Evolutionary conservation across 768 basidiomycete genomes (phyloP), one percentile per base, ranked within the genome.

Genomic region (Gelatoporia subvermispora): DNA sequence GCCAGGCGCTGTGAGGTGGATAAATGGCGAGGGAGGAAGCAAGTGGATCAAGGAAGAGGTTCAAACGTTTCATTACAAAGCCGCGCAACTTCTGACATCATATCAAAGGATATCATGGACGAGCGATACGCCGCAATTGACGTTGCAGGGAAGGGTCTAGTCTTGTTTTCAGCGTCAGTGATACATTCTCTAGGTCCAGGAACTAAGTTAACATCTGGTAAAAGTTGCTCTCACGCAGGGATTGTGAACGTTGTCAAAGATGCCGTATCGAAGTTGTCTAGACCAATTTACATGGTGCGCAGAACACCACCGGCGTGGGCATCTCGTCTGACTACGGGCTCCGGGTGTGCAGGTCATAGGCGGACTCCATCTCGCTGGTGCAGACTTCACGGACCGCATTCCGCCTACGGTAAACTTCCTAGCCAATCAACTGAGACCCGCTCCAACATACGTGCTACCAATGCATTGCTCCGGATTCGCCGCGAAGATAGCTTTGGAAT

Each of bases 391-490:
- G 9, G 67, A 74, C 20, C 81, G 87, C 41, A 81, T 91, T 46
- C 71, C 71, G 1, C 78, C 78, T 9, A 93, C 91, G 0, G 78
- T 91, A 44, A 65, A 83, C 11, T 91, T 88, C 64, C 66, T 93
- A 28, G 74, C 83, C 0, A 67, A 72, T n/a, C 58, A 74, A 45
- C 65, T 91, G 24, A 61, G 68, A 7, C 87, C 88, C 10, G 64
- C 79, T 0, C 88, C 87, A 1, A 74, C 72, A 1, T 91, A 84
- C 53, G 65, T 92, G 40, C 71, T 92, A 0, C 90, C 89, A 0
- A 85, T 93, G 81, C 91, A 93, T 61, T 93, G 90, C 57, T 80
- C 85, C 2, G 89, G 89, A 3, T 88, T 91, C 59, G 72, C 75
- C n/a, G 76, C 77, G 31, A 90, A 92, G 63, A 62, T 88, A 8